Base-by-base conservation (phyloP, 495 filamentous ascomycete species). In the Pyrenopolyporus hunteri region DNA sequence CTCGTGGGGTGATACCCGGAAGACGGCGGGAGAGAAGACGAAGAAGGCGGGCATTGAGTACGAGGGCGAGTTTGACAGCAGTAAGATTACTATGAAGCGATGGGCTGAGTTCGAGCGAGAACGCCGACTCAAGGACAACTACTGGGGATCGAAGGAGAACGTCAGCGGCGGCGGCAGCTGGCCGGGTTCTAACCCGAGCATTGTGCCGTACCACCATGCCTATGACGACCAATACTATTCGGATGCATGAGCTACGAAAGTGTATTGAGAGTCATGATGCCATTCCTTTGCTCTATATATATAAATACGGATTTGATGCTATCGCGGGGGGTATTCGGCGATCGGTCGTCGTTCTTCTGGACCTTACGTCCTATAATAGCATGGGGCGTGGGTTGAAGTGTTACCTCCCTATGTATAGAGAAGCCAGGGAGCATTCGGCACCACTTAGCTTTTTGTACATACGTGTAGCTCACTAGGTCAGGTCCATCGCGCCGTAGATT, bases 1-100 rank as follows among this genome's bases (percentile, higher is more conserved):
- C 80, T 94, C 90, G 69, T 99, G 95, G 94, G 95, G 95, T 60
- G 95, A 99, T 65, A 99, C 95, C 22, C 85, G 95, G 22, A 95
- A 98, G 84, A 96, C 93, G 9, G 92, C 87, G 1, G 93, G 92
- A 2, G 95, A 95, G 68, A 91, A 91, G 78, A 85, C 82, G 7
- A 90, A 91, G 78, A 81, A 82, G 63, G 85, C 85, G 1, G 90
- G 90, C 36, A 88, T 89, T 23, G 91, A 91, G 61, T 88, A 88
- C 53, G 93, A 98, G 76, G 95, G 95, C 54, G 93, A 97, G 74
- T 98, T 98, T 73, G 93, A 98, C 69, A 94, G 90, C 71, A 92
- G 88, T 70, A 94, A 96, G 84, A 98, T 98, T 67, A 97, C 93
- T 31, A 97, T 98, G 93, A 95, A 94, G 80, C 74, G 93, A 54